Evolutionary conservation across 2,329 filamentous ascomycete species (phyloP).

Genomic region (Fragosphaeria purpurea): DNA sequence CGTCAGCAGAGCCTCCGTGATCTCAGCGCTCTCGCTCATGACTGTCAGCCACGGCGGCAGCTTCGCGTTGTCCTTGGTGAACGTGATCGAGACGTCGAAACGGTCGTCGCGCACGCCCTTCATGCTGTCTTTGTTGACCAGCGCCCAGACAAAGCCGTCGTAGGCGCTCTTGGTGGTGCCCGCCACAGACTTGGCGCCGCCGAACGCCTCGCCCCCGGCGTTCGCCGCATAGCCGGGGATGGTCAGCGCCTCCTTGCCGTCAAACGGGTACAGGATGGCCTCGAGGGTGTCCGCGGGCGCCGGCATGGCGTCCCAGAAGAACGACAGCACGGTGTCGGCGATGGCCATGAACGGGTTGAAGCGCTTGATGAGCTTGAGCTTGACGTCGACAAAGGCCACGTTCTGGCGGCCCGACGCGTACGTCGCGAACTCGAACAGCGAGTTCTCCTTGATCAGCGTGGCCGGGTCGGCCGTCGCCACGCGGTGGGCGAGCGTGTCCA

Average conservation of each 20-base stretch:
- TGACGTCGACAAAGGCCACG: conserved; percentile 80
- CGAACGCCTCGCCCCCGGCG: conserved; percentile 16
- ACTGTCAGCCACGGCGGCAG: conserved; percentile 82
- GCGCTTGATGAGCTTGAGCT: conserved; percentile 70
- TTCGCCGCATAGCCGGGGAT: conserved; percentile 42
- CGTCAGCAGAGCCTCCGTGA: conserved; percentile 79
- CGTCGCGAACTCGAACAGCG: conserved; percentile 71
- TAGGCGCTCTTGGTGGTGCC: conserved; percentile 56
- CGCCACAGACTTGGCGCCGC: conserved; percentile 33
- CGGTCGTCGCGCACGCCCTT: conserved; percentile 80
- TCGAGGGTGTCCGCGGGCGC: conserved; percentile 64
- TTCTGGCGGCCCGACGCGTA: conserved; percentile 93
- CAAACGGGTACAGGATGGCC: conserved; percentile 75
- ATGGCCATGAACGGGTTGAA: conserved; percentile 63
- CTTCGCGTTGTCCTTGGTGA: conserved; percentile 86
- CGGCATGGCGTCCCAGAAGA: conserved; percentile 71
- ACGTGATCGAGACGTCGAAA: conserved; percentile 87
- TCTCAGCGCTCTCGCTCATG: conserved; percentile 95
- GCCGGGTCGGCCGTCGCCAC: conserved; percentile 32
- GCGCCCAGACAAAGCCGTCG: conserved; percentile 87
- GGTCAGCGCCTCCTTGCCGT: conserved; percentile 76
- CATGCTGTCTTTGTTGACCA: conserved; percentile 95
- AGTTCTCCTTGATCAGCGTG: conserved; percentile 70
- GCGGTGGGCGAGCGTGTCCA: conserved; percentile 44
- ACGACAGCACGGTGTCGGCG: conserved; percentile 57